These are phyloP conservation scores for Macaranga tanarius DNA, from an alignment of 441 rosid species.

Conservation along the genomic window DNA sequence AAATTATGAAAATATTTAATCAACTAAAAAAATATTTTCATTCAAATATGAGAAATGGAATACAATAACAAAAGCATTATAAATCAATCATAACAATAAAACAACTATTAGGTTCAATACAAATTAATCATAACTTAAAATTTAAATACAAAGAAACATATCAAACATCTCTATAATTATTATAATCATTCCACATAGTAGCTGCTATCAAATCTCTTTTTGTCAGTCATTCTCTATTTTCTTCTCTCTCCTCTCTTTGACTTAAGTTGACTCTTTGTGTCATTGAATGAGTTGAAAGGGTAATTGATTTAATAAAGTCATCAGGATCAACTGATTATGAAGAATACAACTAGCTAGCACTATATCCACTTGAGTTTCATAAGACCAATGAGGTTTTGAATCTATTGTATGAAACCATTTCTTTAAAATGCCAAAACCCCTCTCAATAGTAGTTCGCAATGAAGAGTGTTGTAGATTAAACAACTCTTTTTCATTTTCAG, in stretches of 20 bases:
- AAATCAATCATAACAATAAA: too few relatives aligned
- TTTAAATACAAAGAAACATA: not conserved
- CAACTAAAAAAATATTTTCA: too few relatives aligned
- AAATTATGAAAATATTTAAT: too few relatives aligned
- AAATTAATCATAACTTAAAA: not conserved
- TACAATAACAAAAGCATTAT: too few relatives aligned
- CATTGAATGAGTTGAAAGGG: not conserved
- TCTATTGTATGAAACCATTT: too few relatives aligned
- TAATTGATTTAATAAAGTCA: not conserved
- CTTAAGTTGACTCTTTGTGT: not conserved
- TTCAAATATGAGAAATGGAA: too few relatives aligned
- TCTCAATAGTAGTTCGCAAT: not conserved
- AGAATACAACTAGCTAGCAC: too few relatives aligned
- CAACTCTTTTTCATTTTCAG: not conserved
- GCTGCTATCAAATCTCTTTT: not conserved
- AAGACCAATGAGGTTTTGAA: too few relatives aligned
- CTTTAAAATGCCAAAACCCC: too few relatives aligned
- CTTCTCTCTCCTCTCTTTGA: not conserved
- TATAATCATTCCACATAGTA: not conserved
- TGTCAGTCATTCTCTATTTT: not conserved
- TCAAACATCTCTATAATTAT: not conserved
- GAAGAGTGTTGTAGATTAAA: not conserved
- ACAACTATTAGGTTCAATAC: too few relatives aligned
- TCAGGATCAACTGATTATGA: not conserved
- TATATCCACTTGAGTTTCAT: too few relatives aligned